Percentiles rank a stretch among this genome's conserved stretches.
These are phyloP conservation scores for Chenopodium album DNA, from an alignment of 148 eudicot species.

Conservation along the genomic window DNA sequence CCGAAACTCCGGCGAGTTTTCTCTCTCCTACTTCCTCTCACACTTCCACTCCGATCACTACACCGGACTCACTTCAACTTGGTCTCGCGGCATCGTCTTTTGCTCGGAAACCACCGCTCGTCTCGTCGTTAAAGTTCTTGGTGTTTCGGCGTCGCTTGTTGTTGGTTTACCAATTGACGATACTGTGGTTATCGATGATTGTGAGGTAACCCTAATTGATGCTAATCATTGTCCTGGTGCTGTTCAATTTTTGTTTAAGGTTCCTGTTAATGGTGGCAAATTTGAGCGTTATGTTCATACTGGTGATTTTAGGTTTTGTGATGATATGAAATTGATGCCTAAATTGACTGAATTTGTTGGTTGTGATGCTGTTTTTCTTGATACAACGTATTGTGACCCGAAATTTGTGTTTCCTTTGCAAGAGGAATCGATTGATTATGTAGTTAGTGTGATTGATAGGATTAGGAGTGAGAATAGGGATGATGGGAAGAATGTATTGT, in stretches of 20 bases:
- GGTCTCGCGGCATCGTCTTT: slow-evolving; percentile 73
- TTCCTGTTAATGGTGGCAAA: slow-evolving; percentile 40
- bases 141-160: slow-evolving; percentile 36
- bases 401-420: slow-evolving; percentile 81
- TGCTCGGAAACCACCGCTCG: slow-evolving; percentile 66
- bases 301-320: slow-evolving; percentile 82
- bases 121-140: slow-evolving; percentile 50
- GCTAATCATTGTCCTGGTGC: slow-evolving; percentile 99
- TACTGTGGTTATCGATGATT: slow-evolving; percentile 55
- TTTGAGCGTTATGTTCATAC: slow-evolving; percentile 84
- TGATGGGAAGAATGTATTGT: slow-evolving; percentile 52
- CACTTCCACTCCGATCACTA: slow-evolving; percentile 99
- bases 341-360: slow-evolving; percentile 61
- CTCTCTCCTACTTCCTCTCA: slow-evolving; percentile 81
- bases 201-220: slow-evolving; percentile 65
- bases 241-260: slow-evolving; percentile 74
- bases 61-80: slow-evolving; percentile 59
- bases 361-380: slow-evolving; percentile 77
- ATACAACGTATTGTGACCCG: slow-evolving; percentile 92
- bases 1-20: slow-evolving; percentile 58
- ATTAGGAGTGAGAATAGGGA: slow-evolving; percentile 42
- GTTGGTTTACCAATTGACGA: slow-evolving; percentile 38
- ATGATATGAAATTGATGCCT: slow-evolving; percentile 52
- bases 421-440: slow-evolving; percentile 82
- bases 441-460: slow-evolving; percentile 66